Base-by-base conservation (phyloP, 2,329 filamentous ascomycete genomes). In the Aspergillus sclerotialis region DNA sequence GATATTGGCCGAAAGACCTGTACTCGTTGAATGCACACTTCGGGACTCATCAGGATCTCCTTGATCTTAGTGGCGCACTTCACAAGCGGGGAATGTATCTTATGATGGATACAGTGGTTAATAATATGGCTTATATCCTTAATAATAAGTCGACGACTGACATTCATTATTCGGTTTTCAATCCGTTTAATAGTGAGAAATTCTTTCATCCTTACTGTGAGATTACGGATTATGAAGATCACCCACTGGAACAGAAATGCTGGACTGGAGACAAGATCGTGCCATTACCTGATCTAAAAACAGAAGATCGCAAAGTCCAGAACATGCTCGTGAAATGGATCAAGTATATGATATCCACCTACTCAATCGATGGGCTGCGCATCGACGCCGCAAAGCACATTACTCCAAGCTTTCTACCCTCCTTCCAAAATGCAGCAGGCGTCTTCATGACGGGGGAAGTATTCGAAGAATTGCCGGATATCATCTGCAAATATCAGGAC, bases 101-200 rank as follows among this genome's bases (percentile, higher is more conserved):
- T 8, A 72, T 73, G 70, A 60, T 72, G 29, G 70, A 74, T 41
- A 62, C 70, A 2, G 69, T 73, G 7, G 63, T 68, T 25, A 73
- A 73, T 48, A 67, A 73, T 36, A 61, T 67, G 58, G 64, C 52
- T 6, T 58, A 47, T 9, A 49, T 55, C 7, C 53, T 49, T 4
- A 48, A 56, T 32, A 49, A 48, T 8, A 43, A 53, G 25, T 52
- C 53, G 1, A 44, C 44, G 12, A 50, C 42, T 2, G 33, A 37
- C 23, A 35, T 56, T 18, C 43, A 56, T 37, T 55, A 54, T 33
- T 43, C 45, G 12, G 33, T 30, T 11, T 44, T 56, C 27, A 46
- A 44, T n/a, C 52, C 50, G 5, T 56, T 56, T 37, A 47, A 54
- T 24, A 40, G 37, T 13, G 13, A 39, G 19, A 39, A 45, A n/a